Percentiles rank a stretch among this genome's conserved stretches.
Evolutionary conservation across 495 filamentous ascomycete genomes (phyloP).

Genomic region (Talaromyces thailandensis): DNA sequence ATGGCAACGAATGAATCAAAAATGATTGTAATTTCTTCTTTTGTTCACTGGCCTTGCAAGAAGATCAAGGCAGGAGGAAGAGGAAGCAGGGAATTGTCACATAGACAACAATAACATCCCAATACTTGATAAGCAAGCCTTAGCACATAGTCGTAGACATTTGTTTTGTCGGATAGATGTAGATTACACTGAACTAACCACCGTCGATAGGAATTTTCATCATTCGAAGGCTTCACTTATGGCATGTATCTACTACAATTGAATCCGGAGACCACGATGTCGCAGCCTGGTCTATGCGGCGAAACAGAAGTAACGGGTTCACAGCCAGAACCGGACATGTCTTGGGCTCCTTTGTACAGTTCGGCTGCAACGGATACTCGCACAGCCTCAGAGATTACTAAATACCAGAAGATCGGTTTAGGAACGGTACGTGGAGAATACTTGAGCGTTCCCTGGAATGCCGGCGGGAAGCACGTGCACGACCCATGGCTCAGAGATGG

Average conservation of each 20-base stretch:
- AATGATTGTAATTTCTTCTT: background rate
- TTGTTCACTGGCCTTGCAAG: conserved; percentile 2
- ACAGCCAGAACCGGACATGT: background rate
- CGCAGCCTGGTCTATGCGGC: background rate
- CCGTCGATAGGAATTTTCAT: no score
- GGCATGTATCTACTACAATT: background rate
- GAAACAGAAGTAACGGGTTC: background rate
- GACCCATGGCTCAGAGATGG: conserved; percentile 1
- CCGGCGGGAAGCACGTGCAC: background rate
- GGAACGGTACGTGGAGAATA: background rate
- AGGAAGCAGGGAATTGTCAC: conserved; percentile 4
- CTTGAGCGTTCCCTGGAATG: background rate
- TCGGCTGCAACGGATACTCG: no score
- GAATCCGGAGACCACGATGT: background rate
- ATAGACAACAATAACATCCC: conserved; percentile 4
- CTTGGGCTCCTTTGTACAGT: no score
- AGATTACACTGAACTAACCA: no score
- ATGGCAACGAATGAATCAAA: conserved; percentile 7
- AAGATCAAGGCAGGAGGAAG: background rate
- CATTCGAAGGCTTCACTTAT: background rate
- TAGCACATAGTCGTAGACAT: background rate
- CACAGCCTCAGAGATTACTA: background rate
- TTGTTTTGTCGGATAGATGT: no score
- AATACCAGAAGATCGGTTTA: background rate
- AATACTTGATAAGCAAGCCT: background rate